A percentile compares a stretch with the other conserved stretches of the same genome.
Evolutionary conservation across 768 basidiomycete species (phyloP).

Genomic region (Rhodotorula diobovata): DNA sequence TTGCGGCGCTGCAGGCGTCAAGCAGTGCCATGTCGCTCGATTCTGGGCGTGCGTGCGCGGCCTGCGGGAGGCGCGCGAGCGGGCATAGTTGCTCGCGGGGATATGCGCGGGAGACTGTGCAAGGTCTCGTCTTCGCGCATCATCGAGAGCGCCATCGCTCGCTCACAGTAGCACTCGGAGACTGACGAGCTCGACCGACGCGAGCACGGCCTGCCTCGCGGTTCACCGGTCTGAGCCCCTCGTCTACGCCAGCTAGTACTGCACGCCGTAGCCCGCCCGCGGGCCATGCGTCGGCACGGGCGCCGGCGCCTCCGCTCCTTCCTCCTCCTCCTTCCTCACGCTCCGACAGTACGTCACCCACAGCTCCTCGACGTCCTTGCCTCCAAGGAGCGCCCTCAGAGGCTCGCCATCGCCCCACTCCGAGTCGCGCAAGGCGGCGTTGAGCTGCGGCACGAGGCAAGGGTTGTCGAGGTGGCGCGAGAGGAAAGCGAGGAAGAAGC

Average conservation of each 20-base stretch:
- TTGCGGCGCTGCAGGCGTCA: no score
- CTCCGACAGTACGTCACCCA: slow-evolving; percentile 56
- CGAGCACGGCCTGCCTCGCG: no score
- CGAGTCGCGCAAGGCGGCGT: slow-evolving; percentile 54
- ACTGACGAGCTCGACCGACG: no score
- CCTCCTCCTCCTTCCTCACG: neutral
- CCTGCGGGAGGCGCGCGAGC: no score
- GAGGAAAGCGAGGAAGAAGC: slow-evolving; percentile 68
- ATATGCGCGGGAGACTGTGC: no score
- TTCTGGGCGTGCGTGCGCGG: no score
- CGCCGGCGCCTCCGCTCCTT: neutral
- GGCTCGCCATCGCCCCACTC: slow-evolving; percentile 55
- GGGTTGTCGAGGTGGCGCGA: slow-evolving; percentile 54
- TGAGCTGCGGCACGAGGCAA: slow-evolving; percentile 55
- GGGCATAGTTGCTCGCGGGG: no score
- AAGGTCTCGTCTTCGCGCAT: no score
- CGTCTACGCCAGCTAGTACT: slow-evolving; percentile 9
- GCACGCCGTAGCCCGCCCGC: neutral
- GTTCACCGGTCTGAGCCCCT: no score
- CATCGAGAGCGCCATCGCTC: no score
- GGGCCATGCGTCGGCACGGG: slow-evolving; percentile 27
- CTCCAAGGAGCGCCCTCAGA: slow-evolving; percentile 55
- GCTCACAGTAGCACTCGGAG: no score
- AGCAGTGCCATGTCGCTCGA: no score
- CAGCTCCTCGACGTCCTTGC: slow-evolving; percentile 55